Conservation (phyloP, 2,329 filamentous ascomycete genomes). For the Sporothrix humicola region DNA sequence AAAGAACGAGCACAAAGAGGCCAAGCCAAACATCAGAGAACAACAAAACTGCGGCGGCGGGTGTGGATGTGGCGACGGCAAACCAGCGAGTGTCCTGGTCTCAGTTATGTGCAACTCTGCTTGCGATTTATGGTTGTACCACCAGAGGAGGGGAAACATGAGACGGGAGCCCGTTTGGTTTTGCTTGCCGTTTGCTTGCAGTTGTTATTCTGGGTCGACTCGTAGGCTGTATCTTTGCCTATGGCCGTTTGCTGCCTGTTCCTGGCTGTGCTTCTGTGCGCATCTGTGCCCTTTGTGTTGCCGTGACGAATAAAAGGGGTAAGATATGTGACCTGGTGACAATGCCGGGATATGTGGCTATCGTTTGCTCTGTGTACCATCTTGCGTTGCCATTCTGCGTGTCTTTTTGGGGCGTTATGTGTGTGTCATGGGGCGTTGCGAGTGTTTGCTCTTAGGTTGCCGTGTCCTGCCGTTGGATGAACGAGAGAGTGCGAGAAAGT, state of each 20-base stretch:
- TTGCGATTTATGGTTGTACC: slow-evolving; percentile 22
- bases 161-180: background rate
- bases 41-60: background rate
- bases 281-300: background rate
- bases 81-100: slow-evolving; percentile 5
- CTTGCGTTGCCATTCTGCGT: background rate
- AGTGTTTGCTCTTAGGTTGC: slow-evolving; percentile 15
- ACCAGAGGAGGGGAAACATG: background rate
- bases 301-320: background rate
- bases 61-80: background rate
- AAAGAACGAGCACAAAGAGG: slow-evolving; percentile 5
- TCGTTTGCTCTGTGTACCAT: slow-evolving; percentile 12
- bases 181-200: slow-evolving; percentile 1
- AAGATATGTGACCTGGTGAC: background rate
- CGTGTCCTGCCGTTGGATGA: background rate
- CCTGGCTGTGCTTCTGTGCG: background rate
- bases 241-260: background rate
- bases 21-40: background rate
- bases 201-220: too few relatives aligned
- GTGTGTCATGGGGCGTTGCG: slow-evolving; percentile 20
- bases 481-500: background rate
- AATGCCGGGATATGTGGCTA: background rate
- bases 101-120: background rate
- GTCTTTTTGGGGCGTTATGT: background rate
- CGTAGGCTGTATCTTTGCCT: background rate